These are phyloP conservation scores for Melaleuca quinquenervia DNA, from an alignment of 345 rosid species.

Conservation along the genomic window DNA sequence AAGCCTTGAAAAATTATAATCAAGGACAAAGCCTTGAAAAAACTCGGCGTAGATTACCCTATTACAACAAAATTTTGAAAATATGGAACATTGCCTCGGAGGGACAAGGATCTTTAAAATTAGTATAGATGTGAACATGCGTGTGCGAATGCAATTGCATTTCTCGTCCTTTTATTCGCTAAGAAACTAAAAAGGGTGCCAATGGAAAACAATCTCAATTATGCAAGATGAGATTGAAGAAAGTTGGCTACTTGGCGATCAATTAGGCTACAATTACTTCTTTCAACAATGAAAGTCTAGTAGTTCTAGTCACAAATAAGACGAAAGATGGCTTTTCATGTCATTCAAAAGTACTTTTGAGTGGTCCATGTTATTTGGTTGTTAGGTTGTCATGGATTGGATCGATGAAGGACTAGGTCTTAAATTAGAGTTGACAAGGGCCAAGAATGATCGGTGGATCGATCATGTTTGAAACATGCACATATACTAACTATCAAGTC, in stretches of 20 bases:
- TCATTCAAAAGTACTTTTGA: neutral
- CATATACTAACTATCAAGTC: neutral
- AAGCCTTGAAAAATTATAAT: neutral
- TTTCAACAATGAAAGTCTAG: neutral
- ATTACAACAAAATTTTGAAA: too few relatives aligned
- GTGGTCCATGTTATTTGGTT: neutral
- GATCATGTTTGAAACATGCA: neutral
- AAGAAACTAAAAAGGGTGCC: neutral
- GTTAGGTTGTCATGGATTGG: neutral
- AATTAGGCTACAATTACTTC: neutral
- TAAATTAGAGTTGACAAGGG: neutral
- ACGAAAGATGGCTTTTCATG: neutral
- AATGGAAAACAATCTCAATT: neutral
- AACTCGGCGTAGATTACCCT: neutral
- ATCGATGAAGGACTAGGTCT: neutral
- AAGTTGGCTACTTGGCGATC: neutral
- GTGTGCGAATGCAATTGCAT: neutral
- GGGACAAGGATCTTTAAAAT: neutral
- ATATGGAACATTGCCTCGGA: too few relatives aligned
- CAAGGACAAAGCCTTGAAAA: neutral
- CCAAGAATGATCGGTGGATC: neutral
- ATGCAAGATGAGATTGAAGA: neutral
- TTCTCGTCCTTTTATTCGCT: neutral
- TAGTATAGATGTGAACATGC: neutral
- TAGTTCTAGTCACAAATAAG: neutral